Evolutionary conservation across 2,329 filamentous ascomycete species (phyloP), one percentile per base, ranked within the genome.

Genomic region (Westerdykella aurantiaca): DNA sequence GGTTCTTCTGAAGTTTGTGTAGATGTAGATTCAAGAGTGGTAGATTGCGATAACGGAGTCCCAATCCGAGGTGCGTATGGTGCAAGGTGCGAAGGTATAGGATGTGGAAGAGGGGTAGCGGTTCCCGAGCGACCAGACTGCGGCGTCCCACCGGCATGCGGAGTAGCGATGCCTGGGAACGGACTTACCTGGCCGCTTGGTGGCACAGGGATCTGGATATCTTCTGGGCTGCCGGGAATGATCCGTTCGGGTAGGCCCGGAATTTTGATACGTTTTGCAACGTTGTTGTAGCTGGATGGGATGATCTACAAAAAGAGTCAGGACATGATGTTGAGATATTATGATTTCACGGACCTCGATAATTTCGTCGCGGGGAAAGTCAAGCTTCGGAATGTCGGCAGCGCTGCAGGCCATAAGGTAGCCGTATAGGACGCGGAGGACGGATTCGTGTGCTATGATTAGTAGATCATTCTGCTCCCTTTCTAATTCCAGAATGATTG

Each of bases 391-490:
- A 50, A 98, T 98, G 61, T 95, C 89, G 67, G 85, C 86, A 7
- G 94, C 90, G 64, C 91, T 93, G 71, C 93, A 97, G 56, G 95
- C 93, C 93, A 98, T 98, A 33, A 98, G 76, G 68, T 98, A 98
- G 18, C 90, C 90, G 64, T 98, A 98, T 3, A 98, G 78, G 18
- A 98, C 93, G 35, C 93, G 86, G 38, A 98, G 78, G n/a, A 98
- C 93, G 41, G 88, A 95, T 68, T 98, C 93, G 67, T 98, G 93
- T 0, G 93, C 93, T 55, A 98, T 96, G 62, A 98, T 96, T 42
- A 98, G 79, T n/a, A 98, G 78, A 64, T 98, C 93, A 53, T 94
- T 95, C 58, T 96, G 88, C 71, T 98, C 93, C 35, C 93, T 84
- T 72, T 98, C 93, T 12, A 98, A 79, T 66, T 98, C 93, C 23